phyloP scores from a whole-genome alignment of 257 asterid species.

The Solanum arcanum region DNA sequence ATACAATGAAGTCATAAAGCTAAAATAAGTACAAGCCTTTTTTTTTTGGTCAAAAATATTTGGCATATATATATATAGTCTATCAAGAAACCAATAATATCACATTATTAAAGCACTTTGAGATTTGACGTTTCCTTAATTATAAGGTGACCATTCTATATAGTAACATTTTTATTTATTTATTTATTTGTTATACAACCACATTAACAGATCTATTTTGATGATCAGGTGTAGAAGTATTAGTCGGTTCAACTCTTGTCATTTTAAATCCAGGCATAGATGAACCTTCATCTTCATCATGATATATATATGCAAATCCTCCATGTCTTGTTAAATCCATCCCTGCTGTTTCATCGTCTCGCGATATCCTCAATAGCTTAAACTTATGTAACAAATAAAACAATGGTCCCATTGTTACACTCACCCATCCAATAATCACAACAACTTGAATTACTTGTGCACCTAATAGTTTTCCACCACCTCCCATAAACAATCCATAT shows the following conservation, averaged over 20 bases:
- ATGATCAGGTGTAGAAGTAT: background rate
- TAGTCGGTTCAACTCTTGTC: slow-evolving; percentile 43
- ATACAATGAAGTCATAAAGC: background rate
- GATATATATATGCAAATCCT: slow-evolving; percentile 62
- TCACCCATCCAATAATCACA: slow-evolving; percentile 80
- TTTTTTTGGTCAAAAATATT: background rate
- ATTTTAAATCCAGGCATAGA: slow-evolving; percentile 28
- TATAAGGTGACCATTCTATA: background rate
- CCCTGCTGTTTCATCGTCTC: slow-evolving; percentile 81
- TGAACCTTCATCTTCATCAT: slow-evolving; percentile 35
- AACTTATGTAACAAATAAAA: slow-evolving; percentile 41
- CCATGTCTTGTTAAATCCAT: slow-evolving; percentile 98
- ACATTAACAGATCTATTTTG: background rate
- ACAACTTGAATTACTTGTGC: slow-evolving; percentile 69
- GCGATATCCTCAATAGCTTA: slow-evolving; percentile 59
- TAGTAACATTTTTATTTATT: background rate
- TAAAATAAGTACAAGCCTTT: background rate
- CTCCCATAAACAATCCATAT: slow-evolving; percentile 88
- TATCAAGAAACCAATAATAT: background rate
- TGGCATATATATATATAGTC: background rate
- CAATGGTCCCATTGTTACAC: slow-evolving; percentile 77
- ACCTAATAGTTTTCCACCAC: slow-evolving; percentile 54
- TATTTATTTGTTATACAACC: background rate
- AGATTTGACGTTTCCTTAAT: background rate
- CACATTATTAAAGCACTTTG: background rate